Conservation (phyloP, 139 green algal genomes). For the Chlamydomonas sp. region DNA sequence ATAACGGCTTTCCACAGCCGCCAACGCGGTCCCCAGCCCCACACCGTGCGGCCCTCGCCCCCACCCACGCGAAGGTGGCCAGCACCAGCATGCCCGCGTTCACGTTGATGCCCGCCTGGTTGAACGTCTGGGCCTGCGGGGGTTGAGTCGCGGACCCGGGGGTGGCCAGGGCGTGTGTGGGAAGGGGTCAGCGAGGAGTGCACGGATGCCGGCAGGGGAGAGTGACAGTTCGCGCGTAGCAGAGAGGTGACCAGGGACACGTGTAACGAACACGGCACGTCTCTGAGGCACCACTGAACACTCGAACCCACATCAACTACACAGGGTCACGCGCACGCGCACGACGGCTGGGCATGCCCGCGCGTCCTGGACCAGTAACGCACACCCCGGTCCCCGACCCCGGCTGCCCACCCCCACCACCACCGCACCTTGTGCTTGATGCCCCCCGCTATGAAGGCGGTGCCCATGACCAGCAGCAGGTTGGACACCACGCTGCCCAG, state of each 20-base stretch:
- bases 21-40: no score
- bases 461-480: slow-evolving; percentile 86
- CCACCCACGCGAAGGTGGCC: slow-evolving; percentile 42
- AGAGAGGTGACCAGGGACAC: no score
- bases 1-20: no score
- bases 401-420: neutral
- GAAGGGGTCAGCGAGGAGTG: neutral
- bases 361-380: neutral
- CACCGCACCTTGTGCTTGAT: slow-evolving; percentile 34
- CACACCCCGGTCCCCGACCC: neutral
- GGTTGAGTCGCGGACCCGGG: neutral
- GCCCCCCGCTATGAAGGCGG: slow-evolving; percentile 82
- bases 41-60: no score
- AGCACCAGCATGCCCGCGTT: slow-evolving; percentile 72
- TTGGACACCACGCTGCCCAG: slow-evolving; percentile 84
- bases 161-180: neutral
- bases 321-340: no score
- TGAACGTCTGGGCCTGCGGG: slow-evolving; percentile 33
- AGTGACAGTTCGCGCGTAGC: no score
- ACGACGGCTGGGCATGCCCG: no score
- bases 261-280: no score
- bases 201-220: no score
- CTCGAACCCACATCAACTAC: no score
- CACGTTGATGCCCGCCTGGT: slow-evolving; percentile 57
- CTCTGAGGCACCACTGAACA: no score